phyloP scores from a whole-genome alignment of 805 yeast species.

The Ogataea ganodermae region DNA sequence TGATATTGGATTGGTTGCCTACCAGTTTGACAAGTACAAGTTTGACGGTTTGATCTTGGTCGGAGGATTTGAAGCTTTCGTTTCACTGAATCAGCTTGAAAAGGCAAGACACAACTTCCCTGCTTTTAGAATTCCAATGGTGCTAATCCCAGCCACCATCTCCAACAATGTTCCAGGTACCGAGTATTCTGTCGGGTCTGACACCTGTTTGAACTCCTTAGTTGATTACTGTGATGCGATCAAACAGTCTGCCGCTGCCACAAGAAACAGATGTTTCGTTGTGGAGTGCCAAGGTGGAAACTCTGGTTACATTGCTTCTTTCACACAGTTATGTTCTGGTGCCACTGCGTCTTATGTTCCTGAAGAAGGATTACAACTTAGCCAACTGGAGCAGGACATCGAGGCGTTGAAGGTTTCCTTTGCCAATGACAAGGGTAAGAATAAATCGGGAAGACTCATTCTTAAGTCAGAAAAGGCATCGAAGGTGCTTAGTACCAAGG shows the following conservation, averaged over 20 bases:
- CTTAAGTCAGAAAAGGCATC: slow-evolving; percentile 69
- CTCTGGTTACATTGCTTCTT: slow-evolving; percentile 76
- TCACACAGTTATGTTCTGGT: slow-evolving; percentile 68
- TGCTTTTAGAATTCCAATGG: slow-evolving; percentile 75
- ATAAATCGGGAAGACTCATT: slow-evolving; percentile 68
- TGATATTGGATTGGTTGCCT: slow-evolving; percentile 72
- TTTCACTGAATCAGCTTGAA: slow-evolving; percentile 68
- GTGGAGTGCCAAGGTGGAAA: slow-evolving; percentile 87
- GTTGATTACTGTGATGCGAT: slow-evolving; percentile 93
- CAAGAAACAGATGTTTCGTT: slow-evolving; percentile 76
- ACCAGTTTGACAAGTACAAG: slow-evolving; percentile 64
- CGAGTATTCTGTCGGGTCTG: slow-evolving; percentile 92
- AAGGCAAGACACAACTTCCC: slow-evolving; percentile 63
- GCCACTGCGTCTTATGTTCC: slow-evolving; percentile 78
- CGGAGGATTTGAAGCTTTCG: slow-evolving; percentile 83
- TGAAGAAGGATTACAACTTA: slow-evolving; percentile 63
- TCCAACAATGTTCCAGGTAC: slow-evolving; percentile 99
- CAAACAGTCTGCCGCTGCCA: slow-evolving; percentile 75
- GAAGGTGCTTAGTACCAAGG: slow-evolving; percentile 64
- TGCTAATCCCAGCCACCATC: slow-evolving; percentile 75
- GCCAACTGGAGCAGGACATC: slow-evolving; percentile 66
- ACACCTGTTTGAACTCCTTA: slow-evolving; percentile 90
- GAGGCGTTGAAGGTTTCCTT: slow-evolving; percentile 59
- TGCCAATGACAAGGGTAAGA: slow-evolving; percentile 61
- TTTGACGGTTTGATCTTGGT: slow-evolving; percentile 72